These are phyloP conservation scores for Diaporthe sp. DNA, from an alignment of 2,329 filamentous ascomycete species.

Conservation along the genomic window DNA sequence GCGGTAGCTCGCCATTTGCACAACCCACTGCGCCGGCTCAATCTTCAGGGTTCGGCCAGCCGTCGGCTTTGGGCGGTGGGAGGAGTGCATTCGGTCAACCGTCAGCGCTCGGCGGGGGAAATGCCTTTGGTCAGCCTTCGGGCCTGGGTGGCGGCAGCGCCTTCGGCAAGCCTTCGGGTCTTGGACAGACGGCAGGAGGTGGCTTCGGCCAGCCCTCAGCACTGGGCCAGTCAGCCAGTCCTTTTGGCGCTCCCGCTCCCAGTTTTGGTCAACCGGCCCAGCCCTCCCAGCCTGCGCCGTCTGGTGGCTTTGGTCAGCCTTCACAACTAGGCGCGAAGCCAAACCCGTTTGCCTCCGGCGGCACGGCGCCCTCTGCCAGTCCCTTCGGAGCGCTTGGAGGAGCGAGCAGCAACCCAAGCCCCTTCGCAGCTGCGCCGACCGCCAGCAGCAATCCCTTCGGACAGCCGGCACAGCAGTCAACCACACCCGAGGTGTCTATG, in stretches of 20 bases:
- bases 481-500: slow-evolving; percentile 38
- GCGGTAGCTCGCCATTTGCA: slow-evolving; percentile 43
- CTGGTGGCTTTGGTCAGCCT: slow-evolving; percentile 52
- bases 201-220: slow-evolving; percentile 56
- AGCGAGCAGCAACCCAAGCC: slow-evolving; percentile 32
- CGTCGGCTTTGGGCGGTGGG: slow-evolving; percentile 48
- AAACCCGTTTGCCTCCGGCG: slow-evolving; percentile 47
- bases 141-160: slow-evolving; percentile 51
- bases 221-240: slow-evolving; percentile 48
- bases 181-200: slow-evolving; percentile 54
- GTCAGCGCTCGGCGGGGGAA: slow-evolving; percentile 46
- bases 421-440: slow-evolving; percentile 43
- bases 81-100: slow-evolving; percentile 49
- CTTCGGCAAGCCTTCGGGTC: slow-evolving; percentile 50
- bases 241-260: slow-evolving; percentile 49
- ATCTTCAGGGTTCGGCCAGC: slow-evolving; percentile 55
- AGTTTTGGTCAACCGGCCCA: slow-evolving; percentile 51
- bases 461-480: slow-evolving; percentile 37
- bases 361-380: slow-evolving; percentile 36
- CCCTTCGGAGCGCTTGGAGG: slow-evolving; percentile 44
- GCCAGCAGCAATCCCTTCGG: slow-evolving; percentile 39
- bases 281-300: slow-evolving; percentile 42
- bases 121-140: slow-evolving; percentile 43
- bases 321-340: slow-evolving; percentile 51
- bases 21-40: slow-evolving; percentile 43